Conservation (phyloP, 192 early-diverging fungal genomes). For the Entomortierella parvispora region DNA sequence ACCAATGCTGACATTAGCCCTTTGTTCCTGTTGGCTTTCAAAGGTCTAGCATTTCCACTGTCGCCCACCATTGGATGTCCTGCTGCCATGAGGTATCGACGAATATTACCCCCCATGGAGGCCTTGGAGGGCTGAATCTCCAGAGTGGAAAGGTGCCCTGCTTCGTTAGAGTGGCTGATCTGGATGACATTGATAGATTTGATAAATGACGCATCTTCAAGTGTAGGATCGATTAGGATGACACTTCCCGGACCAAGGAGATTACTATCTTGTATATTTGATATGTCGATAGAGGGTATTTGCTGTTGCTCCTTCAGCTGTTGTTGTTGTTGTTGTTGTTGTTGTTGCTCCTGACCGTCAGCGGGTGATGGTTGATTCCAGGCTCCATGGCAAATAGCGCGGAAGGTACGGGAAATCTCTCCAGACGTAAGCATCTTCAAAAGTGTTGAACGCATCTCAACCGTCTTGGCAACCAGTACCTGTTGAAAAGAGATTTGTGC, state of each 20-base stretch:
- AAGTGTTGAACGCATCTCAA: conserved; percentile 27
- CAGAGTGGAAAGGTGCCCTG: conserved; percentile 45
- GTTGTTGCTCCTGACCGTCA: neutral
- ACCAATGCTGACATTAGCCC: conserved; percentile 62
- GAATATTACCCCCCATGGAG: conserved; percentile 57
- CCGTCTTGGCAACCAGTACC: conserved; percentile 58
- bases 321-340: conserved; percentile 19
- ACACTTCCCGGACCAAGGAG: neutral
- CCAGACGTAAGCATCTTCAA: conserved; percentile 46
- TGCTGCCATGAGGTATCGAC: conserved; percentile 57
- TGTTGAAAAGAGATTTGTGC: conserved; percentile 4
- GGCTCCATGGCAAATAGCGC: conserved; percentile 50
- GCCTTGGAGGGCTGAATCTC: conserved; percentile 33
- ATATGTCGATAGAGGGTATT: conserved; percentile 1
- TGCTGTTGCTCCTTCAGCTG: no score
- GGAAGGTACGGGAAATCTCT: conserved; percentile 32
- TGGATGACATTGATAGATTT: conserved; percentile 20
- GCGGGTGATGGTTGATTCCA: neutral
- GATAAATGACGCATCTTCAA: conserved; percentile 26
- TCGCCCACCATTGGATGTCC: conserved; percentile 66
- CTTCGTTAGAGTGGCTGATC: conserved; percentile 50
- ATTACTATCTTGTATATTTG: neutral
- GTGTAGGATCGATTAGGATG: neutral
- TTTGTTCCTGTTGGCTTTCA: conserved; percentile 68
- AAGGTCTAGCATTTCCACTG: conserved; percentile 60